Base-by-base conservation (phyloP, 176 grass and related monocot genomes). In the Lolium multiflorum region DNA sequence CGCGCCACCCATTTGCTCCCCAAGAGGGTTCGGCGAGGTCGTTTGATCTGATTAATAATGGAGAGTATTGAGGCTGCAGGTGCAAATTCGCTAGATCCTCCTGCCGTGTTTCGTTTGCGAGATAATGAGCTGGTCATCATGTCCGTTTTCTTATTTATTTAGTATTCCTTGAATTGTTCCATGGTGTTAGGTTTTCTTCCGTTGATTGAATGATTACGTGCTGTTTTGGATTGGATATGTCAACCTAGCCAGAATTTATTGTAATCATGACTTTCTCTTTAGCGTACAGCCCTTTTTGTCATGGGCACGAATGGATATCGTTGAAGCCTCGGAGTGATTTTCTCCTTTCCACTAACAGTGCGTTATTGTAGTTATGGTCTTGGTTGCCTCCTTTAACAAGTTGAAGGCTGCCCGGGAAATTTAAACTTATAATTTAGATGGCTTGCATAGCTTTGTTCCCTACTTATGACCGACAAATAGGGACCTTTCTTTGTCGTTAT, bases 1-100 rank as follows among this genome's bases (percentile, higher is more conserved):
- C 1, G 41, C 31, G 3, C 41, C 7, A 5, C 41, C 41, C 41
- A 2, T 7, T 7, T 43, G 41, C 41, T 43, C 41, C 41, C 41
- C 41, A 7, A 43, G 41, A 43, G 31, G 31, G 2, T 35, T 43
- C 41, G 41, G 41, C 1, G 41, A 43, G 41, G 4, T 43, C 41
- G 41, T 43, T 43, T 7, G 5, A 43, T 43, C 41, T 7, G 70
- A 14, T 71, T 55, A 3, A 3, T 81, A 2, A 9, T 77, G 11
- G 70, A 20, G 89, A 14, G 20, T 18, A 17, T 35, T 3, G 13
- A 37, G 75, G 22, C 62, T 7, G 11, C 8, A 12, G 21, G 15
- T 5, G 10, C 76, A 7, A 16, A 15, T 77, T 77, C 9, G 37
- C 0, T 66, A 65, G 78, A 91, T 85, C 86, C 52, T 62, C 54